Percentiles rank a stretch among this genome's conserved stretches.
These are phyloP conservation scores for Prunus campanulata DNA, from an alignment of 306 rosid genomes.

Conservation along the genomic window DNA sequence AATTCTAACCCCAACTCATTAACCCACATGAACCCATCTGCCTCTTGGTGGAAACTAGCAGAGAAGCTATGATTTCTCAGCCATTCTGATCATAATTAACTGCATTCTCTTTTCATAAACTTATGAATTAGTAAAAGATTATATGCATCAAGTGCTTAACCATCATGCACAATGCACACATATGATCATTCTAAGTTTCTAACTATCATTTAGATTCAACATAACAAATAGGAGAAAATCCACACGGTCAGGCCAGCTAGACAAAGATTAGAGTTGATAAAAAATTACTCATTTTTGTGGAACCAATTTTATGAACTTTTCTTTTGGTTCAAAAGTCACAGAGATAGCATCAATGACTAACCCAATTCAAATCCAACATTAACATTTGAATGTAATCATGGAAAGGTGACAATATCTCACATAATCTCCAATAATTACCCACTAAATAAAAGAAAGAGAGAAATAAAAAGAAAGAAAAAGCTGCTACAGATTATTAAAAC, in stretches of 20 bases:
- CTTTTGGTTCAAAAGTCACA: slow-evolving; percentile 19
- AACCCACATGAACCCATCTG: slow-evolving; percentile 53
- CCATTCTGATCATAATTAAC: slow-evolving; percentile 35
- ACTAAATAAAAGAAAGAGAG: slow-evolving; percentile 32
- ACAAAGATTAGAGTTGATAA: background rate
- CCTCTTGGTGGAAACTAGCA: slow-evolving; percentile 36
- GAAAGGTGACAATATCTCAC: slow-evolving; percentile 47
- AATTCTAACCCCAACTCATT: slow-evolving; percentile 34
- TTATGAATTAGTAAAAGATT: background rate
- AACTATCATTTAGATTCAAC: background rate
- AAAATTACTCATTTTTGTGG: background rate
- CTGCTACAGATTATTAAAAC: slow-evolving; percentile 27
- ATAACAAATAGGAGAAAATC: background rate
- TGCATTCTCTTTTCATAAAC: slow-evolving; percentile 13
- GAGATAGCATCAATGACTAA: slow-evolving; percentile 29
- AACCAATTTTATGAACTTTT: background rate
- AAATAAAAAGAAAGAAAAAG: slow-evolving; percentile 38
- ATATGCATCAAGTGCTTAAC: slow-evolving; percentile 18
- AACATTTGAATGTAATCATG: slow-evolving; percentile 55
- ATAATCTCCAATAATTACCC: slow-evolving; percentile 58
- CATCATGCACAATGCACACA: background rate
- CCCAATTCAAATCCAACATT: slow-evolving; percentile 32
- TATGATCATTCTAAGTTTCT: background rate
- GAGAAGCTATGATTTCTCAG: slow-evolving; percentile 41
- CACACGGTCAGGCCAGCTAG: background rate